Conservation (phyloP, 805 yeast genomes). For the Pachysolen tannophilus region DNA sequence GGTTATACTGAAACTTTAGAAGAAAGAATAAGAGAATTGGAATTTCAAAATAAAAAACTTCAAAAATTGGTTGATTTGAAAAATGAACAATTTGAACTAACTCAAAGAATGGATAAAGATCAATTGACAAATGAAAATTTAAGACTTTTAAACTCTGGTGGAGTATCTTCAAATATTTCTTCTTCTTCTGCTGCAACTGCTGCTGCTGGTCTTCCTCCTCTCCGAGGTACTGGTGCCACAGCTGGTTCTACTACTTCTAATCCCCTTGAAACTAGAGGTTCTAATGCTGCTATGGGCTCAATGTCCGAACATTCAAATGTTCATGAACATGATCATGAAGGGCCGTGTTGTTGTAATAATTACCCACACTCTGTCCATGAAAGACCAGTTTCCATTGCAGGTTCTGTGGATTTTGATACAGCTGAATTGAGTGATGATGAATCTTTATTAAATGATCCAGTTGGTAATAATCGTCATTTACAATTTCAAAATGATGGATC, state of each 20-base stretch:
- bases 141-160: not conserved
- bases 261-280: too few species aligned
- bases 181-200: too few species aligned
- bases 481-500: too few species aligned
- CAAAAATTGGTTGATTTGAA: slow-evolving; percentile 54
- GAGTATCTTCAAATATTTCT: slow-evolving; percentile 9
- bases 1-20: slow-evolving; percentile 90
- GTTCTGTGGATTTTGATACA: slow-evolving; percentile 41
- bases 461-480: slow-evolving; percentile 19
- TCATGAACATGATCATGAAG: slow-evolving; percentile 30
- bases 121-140: slow-evolving; percentile 2
- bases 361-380: slow-evolving; percentile 50
- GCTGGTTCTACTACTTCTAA: too few species aligned
- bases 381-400: slow-evolving; percentile 59
- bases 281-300: too few species aligned
- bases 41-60: slow-evolving; percentile 68
- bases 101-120: slow-evolving; percentile 18
- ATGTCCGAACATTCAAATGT: too few species aligned
- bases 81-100: slow-evolving; percentile 50
- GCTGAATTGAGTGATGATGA: slow-evolving; percentile 45
- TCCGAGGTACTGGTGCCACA: slow-evolving; percentile 22
- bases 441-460: slow-evolving; percentile 13
- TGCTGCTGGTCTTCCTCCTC: too few species aligned
- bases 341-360: slow-evolving; percentile 46
- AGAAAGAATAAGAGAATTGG: slow-evolving; percentile 80